These are phyloP conservation scores for Boletellus emodensis DNA, from an alignment of 768 basidiomycete genomes.

Conservation along the genomic window DNA sequence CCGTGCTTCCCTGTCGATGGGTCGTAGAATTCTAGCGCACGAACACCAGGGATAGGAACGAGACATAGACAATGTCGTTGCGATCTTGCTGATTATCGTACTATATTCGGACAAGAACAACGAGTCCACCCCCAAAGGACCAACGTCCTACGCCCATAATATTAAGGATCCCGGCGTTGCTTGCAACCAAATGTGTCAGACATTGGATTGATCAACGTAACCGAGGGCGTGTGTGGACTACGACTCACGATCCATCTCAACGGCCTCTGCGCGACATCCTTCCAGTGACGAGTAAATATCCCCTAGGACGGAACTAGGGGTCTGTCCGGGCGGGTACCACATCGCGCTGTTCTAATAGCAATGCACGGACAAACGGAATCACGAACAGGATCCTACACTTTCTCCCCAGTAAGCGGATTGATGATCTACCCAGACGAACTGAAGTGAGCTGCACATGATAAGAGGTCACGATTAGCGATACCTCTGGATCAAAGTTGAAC, in stretches of 20 bases:
- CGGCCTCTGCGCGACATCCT: conserved; percentile 89
- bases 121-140: neutral
- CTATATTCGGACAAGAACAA: conserved; percentile 31
- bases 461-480: conserved; percentile 34
- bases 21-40: conserved; percentile 80
- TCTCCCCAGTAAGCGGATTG: conserved; percentile 77
- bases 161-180: conserved; percentile 70
- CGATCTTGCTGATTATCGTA: conserved; percentile 64
- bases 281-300: conserved; percentile 90
- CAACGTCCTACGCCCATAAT: conserved; percentile 65
- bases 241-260: conserved; percentile 70
- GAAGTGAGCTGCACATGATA: neutral
- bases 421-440: conserved; percentile 49
- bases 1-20: conserved; percentile 79
- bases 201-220: neutral
- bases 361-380: neutral
- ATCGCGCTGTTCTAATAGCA: conserved; percentile 45
- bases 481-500: conserved; percentile 74
- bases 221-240: neutral
- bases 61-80: conserved; percentile 76
- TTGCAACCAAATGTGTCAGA: conserved; percentile 46
- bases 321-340: conserved; percentile 89
- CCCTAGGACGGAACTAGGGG: conserved; percentile 75
- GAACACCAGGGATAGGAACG: conserved; percentile 79
- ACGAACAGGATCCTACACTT: conserved; percentile 45